Conservation (phyloP, 345 rosid genomes). For the Microthlaspi erraticum region DNA sequence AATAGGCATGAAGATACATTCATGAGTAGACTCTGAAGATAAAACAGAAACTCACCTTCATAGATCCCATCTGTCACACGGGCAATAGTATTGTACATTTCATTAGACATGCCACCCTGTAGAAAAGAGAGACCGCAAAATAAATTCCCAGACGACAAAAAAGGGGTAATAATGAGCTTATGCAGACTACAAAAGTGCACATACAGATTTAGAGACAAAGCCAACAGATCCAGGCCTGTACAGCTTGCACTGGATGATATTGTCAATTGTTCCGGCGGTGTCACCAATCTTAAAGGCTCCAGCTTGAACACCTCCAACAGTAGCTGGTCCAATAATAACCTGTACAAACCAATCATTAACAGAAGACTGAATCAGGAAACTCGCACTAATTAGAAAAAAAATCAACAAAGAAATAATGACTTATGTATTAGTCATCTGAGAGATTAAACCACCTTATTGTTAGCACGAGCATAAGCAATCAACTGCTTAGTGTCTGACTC, state of each 20-base stretch:
- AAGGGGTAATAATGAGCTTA: slow-evolving; percentile 6
- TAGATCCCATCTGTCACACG: slow-evolving; percentile 97
- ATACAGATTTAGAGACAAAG: slow-evolving; percentile 96
- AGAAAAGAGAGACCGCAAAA: slow-evolving; percentile 6
- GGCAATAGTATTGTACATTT: slow-evolving; percentile 85
- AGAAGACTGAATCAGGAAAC: not conserved
- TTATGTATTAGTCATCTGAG: not conserved
- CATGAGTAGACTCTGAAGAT: not conserved
- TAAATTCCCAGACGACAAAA: not conserved
- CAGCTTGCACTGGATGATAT: slow-evolving; percentile 86
- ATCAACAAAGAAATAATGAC: not conserved
- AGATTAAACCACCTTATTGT: slow-evolving; percentile 75
- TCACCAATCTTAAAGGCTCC: slow-evolving; percentile 99
- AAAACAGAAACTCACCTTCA: slow-evolving; percentile 61
- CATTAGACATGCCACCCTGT: slow-evolving; percentile 99
- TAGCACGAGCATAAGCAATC: slow-evolving; percentile 89
- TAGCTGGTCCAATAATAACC: slow-evolving; percentile 99
- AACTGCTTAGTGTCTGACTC: slow-evolving; percentile 92
- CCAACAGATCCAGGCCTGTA: slow-evolving; percentile 99
- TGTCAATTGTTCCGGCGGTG: slow-evolving; percentile 98
- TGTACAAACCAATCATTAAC: slow-evolving; percentile 42
- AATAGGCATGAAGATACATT: slow-evolving; percentile 1
- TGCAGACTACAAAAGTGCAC: slow-evolving; percentile 37
- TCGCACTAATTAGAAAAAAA: not conserved
- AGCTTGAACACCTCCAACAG: slow-evolving; percentile 98